Percentiles rank a stretch among this genome's conserved stretches.
phyloP scores from a whole-genome alignment of 2,329 filamentous ascomycete species.

The Botrytis medusae region DNA sequence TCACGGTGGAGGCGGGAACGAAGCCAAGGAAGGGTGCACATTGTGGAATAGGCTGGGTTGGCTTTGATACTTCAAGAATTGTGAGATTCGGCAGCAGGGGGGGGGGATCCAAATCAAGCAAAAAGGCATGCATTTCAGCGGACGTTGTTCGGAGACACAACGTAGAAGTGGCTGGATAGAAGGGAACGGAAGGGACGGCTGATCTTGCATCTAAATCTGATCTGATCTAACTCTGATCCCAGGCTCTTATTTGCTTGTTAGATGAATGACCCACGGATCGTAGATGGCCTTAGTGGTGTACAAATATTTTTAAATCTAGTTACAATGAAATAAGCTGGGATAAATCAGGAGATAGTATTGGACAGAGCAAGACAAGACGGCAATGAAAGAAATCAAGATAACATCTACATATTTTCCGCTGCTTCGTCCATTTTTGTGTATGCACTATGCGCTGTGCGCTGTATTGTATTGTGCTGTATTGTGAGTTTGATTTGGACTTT shows the following conservation, averaged over 20 bases:
- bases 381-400: conserved; percentile 7
- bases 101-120: background rate
- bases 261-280: background rate
- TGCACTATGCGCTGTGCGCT: conserved; percentile 1
- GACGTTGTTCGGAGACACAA: conserved; percentile 10
- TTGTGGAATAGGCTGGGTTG: conserved; percentile 5
- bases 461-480: conserved; percentile 3
- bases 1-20: background rate
- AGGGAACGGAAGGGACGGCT: conserved; percentile 1
- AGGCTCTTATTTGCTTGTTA: conserved; percentile 1
- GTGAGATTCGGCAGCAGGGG: background rate
- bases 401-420: background rate
- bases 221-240: conserved; percentile 5
- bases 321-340: background rate
- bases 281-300: background rate
- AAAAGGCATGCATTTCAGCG: background rate
- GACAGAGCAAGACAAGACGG: background rate
- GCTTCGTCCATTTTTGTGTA: background rate
- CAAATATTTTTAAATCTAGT: background rate
- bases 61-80: background rate
- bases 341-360: conserved; percentile 1
- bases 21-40: background rate
- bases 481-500: background rate
- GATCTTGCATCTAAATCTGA: conserved; percentile 18
- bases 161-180: conserved; percentile 8